These are phyloP conservation scores for Fusarium euwallaceae DNA, from an alignment of 2,329 filamentous ascomycete species.

Conservation along the genomic window DNA sequence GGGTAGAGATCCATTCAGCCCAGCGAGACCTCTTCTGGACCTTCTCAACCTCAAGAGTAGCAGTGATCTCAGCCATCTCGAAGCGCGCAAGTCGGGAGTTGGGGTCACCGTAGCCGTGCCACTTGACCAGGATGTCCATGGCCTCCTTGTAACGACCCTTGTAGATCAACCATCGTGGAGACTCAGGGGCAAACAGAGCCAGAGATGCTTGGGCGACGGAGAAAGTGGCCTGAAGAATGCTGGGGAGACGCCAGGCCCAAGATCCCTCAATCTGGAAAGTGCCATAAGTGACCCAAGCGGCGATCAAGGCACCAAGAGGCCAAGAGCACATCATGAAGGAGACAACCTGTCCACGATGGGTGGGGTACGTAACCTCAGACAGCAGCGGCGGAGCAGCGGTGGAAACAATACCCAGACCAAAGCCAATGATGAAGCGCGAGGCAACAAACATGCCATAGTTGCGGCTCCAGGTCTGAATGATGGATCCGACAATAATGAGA, in stretches of 20 bases:
- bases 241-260: constrained; percentile 66
- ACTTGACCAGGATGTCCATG: constrained; percentile 34
- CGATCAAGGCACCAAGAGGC: constrained; percentile 37
- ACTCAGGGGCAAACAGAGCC: constrained; percentile 38
- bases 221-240: constrained; percentile 58
- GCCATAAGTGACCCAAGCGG: constrained; percentile 54
- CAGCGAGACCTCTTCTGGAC: constrained; percentile 42
- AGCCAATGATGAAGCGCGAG: constrained; percentile 51
- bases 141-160: constrained; percentile 45
- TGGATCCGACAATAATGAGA: constrained; percentile 47
- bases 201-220: constrained; percentile 23
- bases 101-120: constrained; percentile 38
- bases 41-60: constrained; percentile 42
- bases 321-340: constrained; percentile 46
- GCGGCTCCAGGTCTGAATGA: constrained; percentile 47
- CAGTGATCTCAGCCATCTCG: constrained; percentile 42
- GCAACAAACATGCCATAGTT: constrained; percentile 54
- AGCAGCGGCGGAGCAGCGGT: constrained; percentile 52
- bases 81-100: constrained; percentile 28
- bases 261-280: constrained; percentile 54
- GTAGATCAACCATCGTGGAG: constrained; percentile 44
- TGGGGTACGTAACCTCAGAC: constrained; percentile 53
- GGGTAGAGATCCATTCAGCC: constrained; percentile 36
- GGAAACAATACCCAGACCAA: constrained; percentile 56
- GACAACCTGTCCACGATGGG: constrained; percentile 50